Evolutionary conservation across 805 yeast species (phyloP).

Genomic region (Saturnispora sekii): DNA sequence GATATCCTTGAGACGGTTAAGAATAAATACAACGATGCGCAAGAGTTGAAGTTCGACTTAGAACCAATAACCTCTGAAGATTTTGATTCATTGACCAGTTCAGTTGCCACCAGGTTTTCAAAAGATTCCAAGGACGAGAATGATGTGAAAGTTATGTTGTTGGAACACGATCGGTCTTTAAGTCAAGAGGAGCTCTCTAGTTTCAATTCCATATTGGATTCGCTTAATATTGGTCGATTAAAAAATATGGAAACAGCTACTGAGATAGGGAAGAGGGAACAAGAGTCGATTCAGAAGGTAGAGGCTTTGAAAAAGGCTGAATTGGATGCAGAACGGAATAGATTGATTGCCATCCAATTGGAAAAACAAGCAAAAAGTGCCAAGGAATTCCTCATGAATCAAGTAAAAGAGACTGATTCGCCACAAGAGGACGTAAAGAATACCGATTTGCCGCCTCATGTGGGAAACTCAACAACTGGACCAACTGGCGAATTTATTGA

Average conservation of each 20-base stretch:
- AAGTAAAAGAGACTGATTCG: not conserved
- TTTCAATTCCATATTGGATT: slow-evolving; percentile 9
- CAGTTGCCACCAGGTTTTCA: slow-evolving; percentile 9
- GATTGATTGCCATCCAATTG: slow-evolving; percentile 1
- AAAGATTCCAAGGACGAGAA: slow-evolving; percentile 13
- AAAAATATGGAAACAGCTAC: not conserved
- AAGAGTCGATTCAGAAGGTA: not conserved
- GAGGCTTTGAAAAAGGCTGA: not conserved
- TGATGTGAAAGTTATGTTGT: slow-evolving; percentile 9
- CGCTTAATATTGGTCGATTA: not conserved
- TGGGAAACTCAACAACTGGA: no score
- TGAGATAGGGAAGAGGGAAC: not conserved
- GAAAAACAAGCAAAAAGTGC: slow-evolving; percentile 5
- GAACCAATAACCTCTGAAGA: slow-evolving; percentile 9
- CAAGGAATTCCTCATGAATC: slow-evolving; percentile 1
- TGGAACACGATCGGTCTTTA: slow-evolving; percentile 10
- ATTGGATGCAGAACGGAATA: not conserved
- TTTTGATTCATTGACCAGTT: slow-evolving; percentile 6
- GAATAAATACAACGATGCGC: slow-evolving; percentile 19
- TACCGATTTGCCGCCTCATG: no score
- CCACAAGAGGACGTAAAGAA: no score
- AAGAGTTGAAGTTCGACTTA: slow-evolving; percentile 14
- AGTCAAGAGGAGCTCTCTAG: not conserved
- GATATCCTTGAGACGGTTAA: slow-evolving; percentile 17
- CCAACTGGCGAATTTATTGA: no score